Conservation (phyloP, 805 yeast species). For the Candida parachauliodes region DNA sequence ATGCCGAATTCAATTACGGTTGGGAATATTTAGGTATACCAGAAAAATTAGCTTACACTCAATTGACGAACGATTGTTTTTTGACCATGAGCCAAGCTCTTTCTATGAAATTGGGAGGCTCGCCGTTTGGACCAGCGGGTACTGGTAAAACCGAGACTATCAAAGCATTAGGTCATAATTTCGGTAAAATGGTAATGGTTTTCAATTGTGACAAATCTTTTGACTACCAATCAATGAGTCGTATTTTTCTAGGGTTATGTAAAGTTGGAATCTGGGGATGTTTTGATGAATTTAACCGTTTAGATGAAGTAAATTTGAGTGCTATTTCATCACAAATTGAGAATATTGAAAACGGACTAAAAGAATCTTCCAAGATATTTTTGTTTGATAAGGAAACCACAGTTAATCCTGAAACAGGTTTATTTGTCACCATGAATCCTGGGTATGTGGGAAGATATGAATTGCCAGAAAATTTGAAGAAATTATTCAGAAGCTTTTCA, state of each 20-base stretch:
- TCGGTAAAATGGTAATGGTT: slow-evolving; percentile 80
- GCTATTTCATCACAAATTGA: slow-evolving; percentile 83
- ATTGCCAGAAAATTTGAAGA: slow-evolving; percentile 82
- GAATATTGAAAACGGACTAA: slow-evolving; percentile 56
- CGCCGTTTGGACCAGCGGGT: slow-evolving; percentile 95
- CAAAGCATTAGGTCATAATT: slow-evolving; percentile 73
- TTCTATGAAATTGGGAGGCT: slow-evolving; percentile 75
- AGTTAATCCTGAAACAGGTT: slow-evolving; percentile 53
- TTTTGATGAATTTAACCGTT: slow-evolving; percentile 90
- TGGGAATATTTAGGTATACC: slow-evolving; percentile 79
- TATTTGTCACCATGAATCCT: slow-evolving; percentile 91
- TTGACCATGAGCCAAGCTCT: slow-evolving; percentile 72
- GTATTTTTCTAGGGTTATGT: slow-evolving; percentile 75
- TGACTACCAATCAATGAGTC: slow-evolving; percentile 73
- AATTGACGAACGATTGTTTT: slow-evolving; percentile 61
- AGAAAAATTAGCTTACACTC: slow-evolving; percentile 73
- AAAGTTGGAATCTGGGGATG: slow-evolving; percentile 93
- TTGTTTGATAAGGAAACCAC: slow-evolving; percentile 39
- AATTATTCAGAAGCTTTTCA: slow-evolving; percentile 70
- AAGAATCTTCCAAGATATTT: slow-evolving; percentile 25
- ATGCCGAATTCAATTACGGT: slow-evolving; percentile 57
- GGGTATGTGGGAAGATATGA: slow-evolving; percentile 77
- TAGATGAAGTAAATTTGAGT: slow-evolving; percentile 67
- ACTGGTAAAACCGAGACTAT: slow-evolving; percentile 94
- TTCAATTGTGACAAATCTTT: slow-evolving; percentile 90